Percentiles rank a stretch among this genome's conserved stretches.
Evolutionary conservation across 352 stramenopile species (phyloP).

Genomic region (Pythium scleroteichum): DNA sequence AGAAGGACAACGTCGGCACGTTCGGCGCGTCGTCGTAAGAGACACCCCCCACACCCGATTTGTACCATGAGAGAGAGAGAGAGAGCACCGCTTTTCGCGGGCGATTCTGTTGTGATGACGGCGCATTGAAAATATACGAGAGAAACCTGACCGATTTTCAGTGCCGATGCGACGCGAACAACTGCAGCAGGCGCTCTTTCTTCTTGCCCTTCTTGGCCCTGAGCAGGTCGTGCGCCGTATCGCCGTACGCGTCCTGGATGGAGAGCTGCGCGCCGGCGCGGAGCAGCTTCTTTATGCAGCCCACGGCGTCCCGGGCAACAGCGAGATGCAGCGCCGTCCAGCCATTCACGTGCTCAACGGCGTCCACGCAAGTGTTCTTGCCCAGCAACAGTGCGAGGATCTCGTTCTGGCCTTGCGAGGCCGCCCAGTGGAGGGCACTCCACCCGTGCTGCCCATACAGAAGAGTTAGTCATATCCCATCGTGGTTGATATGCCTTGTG

Average conservation of each 20-base stretch:
- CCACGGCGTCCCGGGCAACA: slow-evolving; percentile 43
- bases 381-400: slow-evolving; percentile 53
- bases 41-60: not conserved
- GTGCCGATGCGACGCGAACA: slow-evolving; percentile 35
- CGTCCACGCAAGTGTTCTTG: slow-evolving; percentile 44
- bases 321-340: slow-evolving; percentile 76
- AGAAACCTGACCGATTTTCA: not conserved
- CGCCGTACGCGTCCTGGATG: slow-evolving; percentile 56
- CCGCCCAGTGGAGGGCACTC: slow-evolving; percentile 78
- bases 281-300: slow-evolving; percentile 54
- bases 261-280: slow-evolving; percentile 35
- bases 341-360: slow-evolving; percentile 67
- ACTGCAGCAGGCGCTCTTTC: slow-evolving; percentile 41
- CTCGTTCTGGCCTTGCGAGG: slow-evolving; percentile 59
- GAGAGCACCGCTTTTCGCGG: not conserved
- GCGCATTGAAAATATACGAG: slow-evolving; percentile 3
- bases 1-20: slow-evolving; percentile 88
- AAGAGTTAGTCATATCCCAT: not conserved
- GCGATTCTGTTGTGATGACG: slow-evolving; percentile 4
- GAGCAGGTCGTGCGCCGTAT: slow-evolving; percentile 45
- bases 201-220: slow-evolving; percentile 43
- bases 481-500: not conserved
- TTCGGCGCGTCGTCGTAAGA: slow-evolving; percentile 82
- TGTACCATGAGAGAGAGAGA: slow-evolving; percentile 1
- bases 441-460: slow-evolving; percentile 57